phyloP scores from a whole-genome alignment of 192 early-diverging fungal species.

The Dissophora globulifera region DNA sequence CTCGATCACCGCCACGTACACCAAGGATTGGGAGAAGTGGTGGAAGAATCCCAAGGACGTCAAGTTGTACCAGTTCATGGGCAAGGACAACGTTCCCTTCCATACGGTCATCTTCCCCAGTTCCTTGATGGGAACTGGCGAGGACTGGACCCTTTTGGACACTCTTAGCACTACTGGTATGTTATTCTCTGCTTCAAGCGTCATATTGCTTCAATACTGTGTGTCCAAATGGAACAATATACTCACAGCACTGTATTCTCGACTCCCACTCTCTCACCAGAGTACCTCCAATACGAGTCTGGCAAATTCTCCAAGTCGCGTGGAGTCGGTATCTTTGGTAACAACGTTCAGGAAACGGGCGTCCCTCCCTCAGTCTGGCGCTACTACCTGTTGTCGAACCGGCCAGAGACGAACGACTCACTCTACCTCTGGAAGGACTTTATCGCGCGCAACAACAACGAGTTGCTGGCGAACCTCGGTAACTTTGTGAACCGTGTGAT shows the following conservation, averaged over 20 bases:
- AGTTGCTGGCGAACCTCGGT: slow-evolving; percentile 94
- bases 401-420: slow-evolving; percentile 93
- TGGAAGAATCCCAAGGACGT: slow-evolving; percentile 99
- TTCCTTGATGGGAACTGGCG: slow-evolving; percentile 84
- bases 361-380: slow-evolving; percentile 95
- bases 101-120: slow-evolving; percentile 98
- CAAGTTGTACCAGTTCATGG: slow-evolving; percentile 99
- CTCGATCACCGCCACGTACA: slow-evolving; percentile 97
- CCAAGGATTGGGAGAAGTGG: slow-evolving; percentile 95
- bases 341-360: slow-evolving; percentile 90
- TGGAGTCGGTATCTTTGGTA: slow-evolving; percentile 97
- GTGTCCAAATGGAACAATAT: not conserved
- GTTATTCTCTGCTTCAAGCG: not conserved
- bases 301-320: slow-evolving; percentile 98
- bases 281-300: slow-evolving; percentile 97
- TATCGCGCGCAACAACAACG: slow-evolving; percentile 93
- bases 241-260: not conserved
- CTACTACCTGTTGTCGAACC: slow-evolving; percentile 92
- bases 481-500: slow-evolving; percentile 98
- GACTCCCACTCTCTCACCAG: no score
- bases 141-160: slow-evolving; percentile 92
- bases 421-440: slow-evolving; percentile 95
- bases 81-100: slow-evolving; percentile 99
- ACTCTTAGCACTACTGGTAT: slow-evolving; percentile 92
- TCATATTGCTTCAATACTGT: not conserved